Evolutionary conservation across 257 asterid species (phyloP).

Genomic region (Cinchona pubescens): DNA sequence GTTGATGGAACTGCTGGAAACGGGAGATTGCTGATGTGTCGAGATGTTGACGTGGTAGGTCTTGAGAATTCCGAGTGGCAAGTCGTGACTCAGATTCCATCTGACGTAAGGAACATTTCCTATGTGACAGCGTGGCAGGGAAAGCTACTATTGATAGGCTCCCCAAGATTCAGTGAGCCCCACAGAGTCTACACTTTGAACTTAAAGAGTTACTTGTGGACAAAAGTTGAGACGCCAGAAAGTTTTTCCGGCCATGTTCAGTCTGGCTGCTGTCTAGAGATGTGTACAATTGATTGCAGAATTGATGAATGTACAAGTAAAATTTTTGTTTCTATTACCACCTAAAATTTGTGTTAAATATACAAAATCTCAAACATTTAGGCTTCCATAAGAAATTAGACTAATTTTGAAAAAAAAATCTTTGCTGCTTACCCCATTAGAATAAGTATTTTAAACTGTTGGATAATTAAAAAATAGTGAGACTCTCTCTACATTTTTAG

Average conservation of each 20-base stretch:
- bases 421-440: no score
- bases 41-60: conserved; percentile 30
- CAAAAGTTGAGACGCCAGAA: conserved; percentile 35
- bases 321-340: neutral
- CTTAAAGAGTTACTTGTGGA: conserved; percentile 44
- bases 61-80: conserved; percentile 41
- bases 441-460: no score
- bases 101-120: conserved; percentile 22
- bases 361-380: neutral
- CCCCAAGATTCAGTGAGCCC: conserved; percentile 34
- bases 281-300: conserved; percentile 21
- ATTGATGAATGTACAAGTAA: neutral
- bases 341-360: neutral
- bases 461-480: no score
- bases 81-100: conserved; percentile 30
- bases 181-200: conserved; percentile 42
- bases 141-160: conserved; percentile 53
- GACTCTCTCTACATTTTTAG: no score
- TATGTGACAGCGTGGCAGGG: conserved; percentile 50
- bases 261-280: conserved; percentile 62
- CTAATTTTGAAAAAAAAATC: no score
- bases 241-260: conserved; percentile 63
- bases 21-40: conserved; percentile 29
- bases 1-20: conserved; percentile 30
- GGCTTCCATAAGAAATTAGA: neutral